These are phyloP conservation scores for Plectosphaerella sp. DNA, from an alignment of 2,329 filamentous ascomycete species.

Conservation along the genomic window DNA sequence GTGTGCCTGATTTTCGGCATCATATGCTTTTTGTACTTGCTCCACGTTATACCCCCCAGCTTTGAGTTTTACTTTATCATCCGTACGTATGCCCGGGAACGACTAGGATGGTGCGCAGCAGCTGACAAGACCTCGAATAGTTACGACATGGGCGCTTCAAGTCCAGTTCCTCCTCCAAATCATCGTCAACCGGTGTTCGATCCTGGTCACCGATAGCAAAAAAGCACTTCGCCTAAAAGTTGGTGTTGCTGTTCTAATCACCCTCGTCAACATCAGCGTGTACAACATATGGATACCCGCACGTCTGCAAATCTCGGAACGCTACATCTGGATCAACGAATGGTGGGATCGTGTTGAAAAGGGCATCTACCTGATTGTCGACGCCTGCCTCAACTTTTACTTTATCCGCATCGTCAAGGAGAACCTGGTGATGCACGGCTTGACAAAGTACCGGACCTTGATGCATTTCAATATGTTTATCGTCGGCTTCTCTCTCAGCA, in stretches of 20 bases:
- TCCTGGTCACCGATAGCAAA: constrained; percentile 35
- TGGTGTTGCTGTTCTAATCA: constrained; percentile 37
- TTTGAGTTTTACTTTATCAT: constrained; percentile 12
- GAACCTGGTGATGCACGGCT: constrained; percentile 19
- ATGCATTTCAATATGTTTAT: constrained; percentile 40
- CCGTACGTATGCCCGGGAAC: constrained; percentile 1
- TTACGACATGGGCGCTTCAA: constrained; percentile 34
- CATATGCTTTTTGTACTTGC: constrained; percentile 21
- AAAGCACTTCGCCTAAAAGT: constrained; percentile 36
- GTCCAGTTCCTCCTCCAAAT: constrained; percentile 49
- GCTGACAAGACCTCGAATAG: constrained; percentile 1
- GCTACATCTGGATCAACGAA: constrained; percentile 38
- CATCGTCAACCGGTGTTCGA: constrained; percentile 46
- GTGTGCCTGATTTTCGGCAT: constrained; percentile 36
- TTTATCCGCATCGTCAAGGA: constrained; percentile 31
- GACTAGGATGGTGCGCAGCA: not conserved
- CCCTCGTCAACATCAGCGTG: constrained; percentile 45
- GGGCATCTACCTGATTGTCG: constrained; percentile 43
- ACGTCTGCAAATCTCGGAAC: constrained; percentile 34
- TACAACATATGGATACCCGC: constrained; percentile 52
- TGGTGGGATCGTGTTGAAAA: constrained; percentile 52
- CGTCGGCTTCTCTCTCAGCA: constrained; percentile 36
- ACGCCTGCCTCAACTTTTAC: constrained; percentile 42
- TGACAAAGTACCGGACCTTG: constrained; percentile 39
- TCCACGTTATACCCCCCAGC: constrained; percentile 10